Conservation (phyloP, 1,139 yeast genomes). For the Hemisphaericaspora xylofermentans region DNA sequence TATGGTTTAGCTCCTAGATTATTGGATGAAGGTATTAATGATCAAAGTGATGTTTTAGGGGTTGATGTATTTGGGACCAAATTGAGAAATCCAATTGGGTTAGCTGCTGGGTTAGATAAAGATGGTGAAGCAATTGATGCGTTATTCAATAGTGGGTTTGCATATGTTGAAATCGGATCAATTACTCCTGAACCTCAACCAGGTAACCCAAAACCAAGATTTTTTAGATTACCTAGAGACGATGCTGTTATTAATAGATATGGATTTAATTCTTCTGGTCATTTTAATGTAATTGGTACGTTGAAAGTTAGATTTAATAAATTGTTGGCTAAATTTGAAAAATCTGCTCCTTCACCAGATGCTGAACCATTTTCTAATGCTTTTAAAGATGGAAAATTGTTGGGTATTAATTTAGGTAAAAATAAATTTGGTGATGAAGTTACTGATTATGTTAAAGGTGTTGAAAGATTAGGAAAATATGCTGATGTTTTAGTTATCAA, state of each 20-base stretch:
- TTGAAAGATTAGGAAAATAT: conserved; percentile 70
- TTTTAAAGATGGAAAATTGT: conserved; percentile 60
- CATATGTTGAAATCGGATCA: conserved; percentile 91
- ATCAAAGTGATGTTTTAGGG: conserved; percentile 52
- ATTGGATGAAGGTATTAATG: conserved; percentile 43
- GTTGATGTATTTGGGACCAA: conserved; percentile 65
- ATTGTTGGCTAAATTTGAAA: conserved; percentile 24
- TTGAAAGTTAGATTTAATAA: conserved; percentile 60
- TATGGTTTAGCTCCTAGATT: conserved; percentile 66
- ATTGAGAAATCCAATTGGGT: conserved; percentile 77
- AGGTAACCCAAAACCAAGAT: conserved; percentile 89
- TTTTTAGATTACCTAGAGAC: conserved; percentile 81
- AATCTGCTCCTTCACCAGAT: conserved; percentile 19
- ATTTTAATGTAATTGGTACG: conserved; percentile 65
- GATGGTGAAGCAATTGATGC: conserved; percentile 93
- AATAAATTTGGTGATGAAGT: conserved; percentile 90
- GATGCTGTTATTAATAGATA: conserved; percentile 91
- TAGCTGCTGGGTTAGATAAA: conserved; percentile 96
- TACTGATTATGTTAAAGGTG: conserved; percentile 82
- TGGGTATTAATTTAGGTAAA: conserved; percentile 87
- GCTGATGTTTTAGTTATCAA: conserved; percentile 90
- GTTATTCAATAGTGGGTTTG: conserved; percentile 74
- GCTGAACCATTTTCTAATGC: conserved; percentile 49
- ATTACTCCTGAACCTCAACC: conserved; percentile 92
- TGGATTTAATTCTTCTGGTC: conserved; percentile 94